A percentile compares a stretch with the other conserved stretches of the same genome.
These are phyloP conservation scores for Tubosaeta sp. DNA, from an alignment of 768 basidiomycete species.

Conservation along the genomic window DNA sequence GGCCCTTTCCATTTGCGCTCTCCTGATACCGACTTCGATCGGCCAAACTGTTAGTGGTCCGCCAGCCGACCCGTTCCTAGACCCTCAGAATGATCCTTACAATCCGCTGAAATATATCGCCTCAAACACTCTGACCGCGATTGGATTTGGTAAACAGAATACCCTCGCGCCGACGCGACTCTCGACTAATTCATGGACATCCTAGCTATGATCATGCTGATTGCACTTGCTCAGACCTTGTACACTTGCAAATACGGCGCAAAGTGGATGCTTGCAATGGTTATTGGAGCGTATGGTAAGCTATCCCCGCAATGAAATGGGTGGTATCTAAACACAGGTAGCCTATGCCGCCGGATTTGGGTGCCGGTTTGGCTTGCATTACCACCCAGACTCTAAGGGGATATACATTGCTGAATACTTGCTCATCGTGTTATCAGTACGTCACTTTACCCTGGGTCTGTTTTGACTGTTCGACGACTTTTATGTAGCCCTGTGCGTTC, in stretches of 20 bases:
- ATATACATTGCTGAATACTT: conserved; percentile 56
- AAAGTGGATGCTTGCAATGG: conserved; percentile 58
- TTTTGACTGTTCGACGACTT: background rate
- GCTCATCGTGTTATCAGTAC: conserved; percentile 54
- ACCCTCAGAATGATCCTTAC: conserved; percentile 49
- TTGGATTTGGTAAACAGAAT: conserved; percentile 42
- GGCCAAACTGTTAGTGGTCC: conserved; percentile 1
- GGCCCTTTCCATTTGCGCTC: background rate
- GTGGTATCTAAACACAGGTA: conserved; percentile 19
- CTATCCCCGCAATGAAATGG: background rate
- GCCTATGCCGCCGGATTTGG: conserved; percentile 56
- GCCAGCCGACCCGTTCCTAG: conserved; percentile 15
- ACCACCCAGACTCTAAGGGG: conserved; percentile 47
- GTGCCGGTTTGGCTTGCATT: conserved; percentile 56
- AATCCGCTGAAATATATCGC: conserved; percentile 56
- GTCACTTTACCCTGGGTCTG: conserved; percentile 8
- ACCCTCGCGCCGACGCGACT: background rate
- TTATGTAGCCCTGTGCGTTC: conserved; percentile 63
- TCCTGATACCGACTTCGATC: background rate
- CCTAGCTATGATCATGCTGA: conserved; percentile 32
- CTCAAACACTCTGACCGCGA: conserved; percentile 46
- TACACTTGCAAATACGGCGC: conserved; percentile 43
- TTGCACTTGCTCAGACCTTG: conserved; percentile 43
- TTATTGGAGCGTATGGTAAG: conserved; percentile 57
- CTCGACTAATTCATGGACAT: background rate